Evolutionary conservation across 2,329 filamentous ascomycete species (phyloP).

Genomic region (Ophiostoma sp.): DNA sequence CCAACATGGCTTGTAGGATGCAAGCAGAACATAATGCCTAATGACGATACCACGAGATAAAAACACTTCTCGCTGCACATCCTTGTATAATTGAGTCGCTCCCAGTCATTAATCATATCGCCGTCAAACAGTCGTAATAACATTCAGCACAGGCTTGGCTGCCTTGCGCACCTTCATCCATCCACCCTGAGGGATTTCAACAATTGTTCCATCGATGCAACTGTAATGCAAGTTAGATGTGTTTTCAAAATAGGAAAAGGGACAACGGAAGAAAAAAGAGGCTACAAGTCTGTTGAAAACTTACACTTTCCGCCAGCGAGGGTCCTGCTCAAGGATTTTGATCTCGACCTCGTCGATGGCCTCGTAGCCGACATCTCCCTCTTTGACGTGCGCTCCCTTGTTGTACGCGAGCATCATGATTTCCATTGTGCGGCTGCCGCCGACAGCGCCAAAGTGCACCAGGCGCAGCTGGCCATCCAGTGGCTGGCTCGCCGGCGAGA

Average conservation of each 20-base stretch:
- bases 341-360: constrained; percentile 63
- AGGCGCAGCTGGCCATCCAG: constrained; percentile 66
- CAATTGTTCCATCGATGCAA: constrained; percentile 87
- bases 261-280: neutral
- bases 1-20: neutral
- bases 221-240: neutral
- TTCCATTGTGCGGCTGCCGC: constrained; percentile 63
- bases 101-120: neutral
- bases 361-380: constrained; percentile 63
- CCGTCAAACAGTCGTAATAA: constrained; percentile 33
- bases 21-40: neutral
- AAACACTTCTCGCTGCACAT: neutral
- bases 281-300: neutral
- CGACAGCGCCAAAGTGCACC: constrained; percentile 66
- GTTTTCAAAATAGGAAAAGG: no score
- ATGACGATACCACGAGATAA: neutral
- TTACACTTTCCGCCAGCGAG: constrained; percentile 67
- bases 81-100: neutral
- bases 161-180: constrained; percentile 61
- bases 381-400: constrained; percentile 51
- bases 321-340: constrained; percentile 60
- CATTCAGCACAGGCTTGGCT: constrained; percentile 37
- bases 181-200: constrained; percentile 64
- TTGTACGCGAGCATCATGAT: constrained; percentile 65
- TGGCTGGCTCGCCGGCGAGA: constrained; percentile 67